phyloP scores from a whole-genome alignment of 495 filamentous ascomycete species.

The Penicillium crystallinum region DNA sequence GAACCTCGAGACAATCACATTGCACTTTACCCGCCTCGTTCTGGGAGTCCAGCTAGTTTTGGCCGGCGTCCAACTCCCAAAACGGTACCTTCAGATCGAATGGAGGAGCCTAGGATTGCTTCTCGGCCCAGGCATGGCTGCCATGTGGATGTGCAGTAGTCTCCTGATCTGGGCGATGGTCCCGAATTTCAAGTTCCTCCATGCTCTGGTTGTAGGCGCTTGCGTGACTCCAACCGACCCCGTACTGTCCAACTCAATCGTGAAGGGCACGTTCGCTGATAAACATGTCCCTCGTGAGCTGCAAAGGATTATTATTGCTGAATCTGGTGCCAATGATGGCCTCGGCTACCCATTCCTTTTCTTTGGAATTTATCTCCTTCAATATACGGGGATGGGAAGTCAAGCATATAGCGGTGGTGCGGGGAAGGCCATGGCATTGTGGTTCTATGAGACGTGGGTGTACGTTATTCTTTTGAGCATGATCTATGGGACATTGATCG shows the following conservation, averaged over 20 bases:
- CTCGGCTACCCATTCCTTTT: conserved; percentile 92
- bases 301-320: conserved; percentile 83
- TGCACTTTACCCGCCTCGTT: conserved; percentile 83
- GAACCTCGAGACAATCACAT: conserved; percentile 60
- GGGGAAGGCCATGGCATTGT: conserved; percentile 66
- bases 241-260: conserved; percentile 80
- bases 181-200: conserved; percentile 65
- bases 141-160: conserved; percentile 84
- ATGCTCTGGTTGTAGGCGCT: conserved; percentile 72
- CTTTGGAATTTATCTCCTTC: conserved; percentile 75
- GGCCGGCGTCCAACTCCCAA: conserved; percentile 87
- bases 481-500: conserved; percentile 69
- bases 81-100: conserved; percentile 73
- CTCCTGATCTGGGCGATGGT: conserved; percentile 76
- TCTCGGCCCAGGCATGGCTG: conserved; percentile 78
- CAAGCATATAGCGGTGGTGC: conserved; percentile 52
- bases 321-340: conserved; percentile 89
- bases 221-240: conserved; percentile 93
- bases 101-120: conserved; percentile 73
- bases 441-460: conserved; percentile 84
- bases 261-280: conserved; percentile 91
- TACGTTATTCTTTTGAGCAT: conserved; percentile 80
- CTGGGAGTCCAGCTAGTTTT: conserved; percentile 88
- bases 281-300: conserved; percentile 78
- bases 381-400: conserved; percentile 61